Conservation (phyloP, 2,329 filamentous ascomycete species). For the Epicoccum nigrum region DNA sequence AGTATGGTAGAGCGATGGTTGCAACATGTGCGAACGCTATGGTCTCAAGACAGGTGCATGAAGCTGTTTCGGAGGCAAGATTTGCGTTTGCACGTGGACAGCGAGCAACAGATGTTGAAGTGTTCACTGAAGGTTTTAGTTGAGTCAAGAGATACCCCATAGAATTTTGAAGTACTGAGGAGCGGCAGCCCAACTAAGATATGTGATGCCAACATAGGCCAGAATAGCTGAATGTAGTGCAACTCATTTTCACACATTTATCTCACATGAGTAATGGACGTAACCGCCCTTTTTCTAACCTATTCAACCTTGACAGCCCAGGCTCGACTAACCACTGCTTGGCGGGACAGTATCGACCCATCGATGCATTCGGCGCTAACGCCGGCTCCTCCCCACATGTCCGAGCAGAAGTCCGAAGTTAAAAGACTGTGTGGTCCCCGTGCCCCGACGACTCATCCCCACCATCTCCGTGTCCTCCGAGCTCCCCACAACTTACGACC, state of each 20-base stretch:
- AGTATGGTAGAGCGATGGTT: slow-evolving; percentile 25
- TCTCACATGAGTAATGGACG: too few relatives aligned
- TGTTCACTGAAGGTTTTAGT: slow-evolving; percentile 27
- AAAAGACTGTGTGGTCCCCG: slow-evolving; percentile 7
- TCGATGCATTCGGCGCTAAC: slow-evolving; percentile 3
- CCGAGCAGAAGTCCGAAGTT: slow-evolving; percentile 14
- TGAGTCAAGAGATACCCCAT: too few relatives aligned
- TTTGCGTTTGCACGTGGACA: slow-evolving; percentile 26
- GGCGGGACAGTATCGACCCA: too few relatives aligned
- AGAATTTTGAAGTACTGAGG: too few relatives aligned
- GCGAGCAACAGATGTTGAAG: slow-evolving; percentile 22
- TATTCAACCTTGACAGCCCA: too few relatives aligned
- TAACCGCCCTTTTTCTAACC: too few relatives aligned
- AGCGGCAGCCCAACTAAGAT: too few relatives aligned
- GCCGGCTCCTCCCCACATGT: slow-evolving; percentile 3
- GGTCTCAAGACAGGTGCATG: slow-evolving; percentile 17
- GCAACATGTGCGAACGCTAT: slow-evolving; percentile 29
- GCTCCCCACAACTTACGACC: background rate
- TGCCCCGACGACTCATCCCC: slow-evolving; percentile 12
- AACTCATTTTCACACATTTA: too few relatives aligned
- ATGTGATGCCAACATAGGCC: too few relatives aligned
- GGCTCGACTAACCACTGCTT: too few relatives aligned
- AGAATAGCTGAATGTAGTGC: too few relatives aligned
- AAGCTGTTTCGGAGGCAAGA: slow-evolving; percentile 26
- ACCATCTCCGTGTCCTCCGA: slow-evolving; percentile 24